Conservation (phyloP, 2,329 filamentous ascomycete genomes). For the Tricladium varicosporioides region DNA sequence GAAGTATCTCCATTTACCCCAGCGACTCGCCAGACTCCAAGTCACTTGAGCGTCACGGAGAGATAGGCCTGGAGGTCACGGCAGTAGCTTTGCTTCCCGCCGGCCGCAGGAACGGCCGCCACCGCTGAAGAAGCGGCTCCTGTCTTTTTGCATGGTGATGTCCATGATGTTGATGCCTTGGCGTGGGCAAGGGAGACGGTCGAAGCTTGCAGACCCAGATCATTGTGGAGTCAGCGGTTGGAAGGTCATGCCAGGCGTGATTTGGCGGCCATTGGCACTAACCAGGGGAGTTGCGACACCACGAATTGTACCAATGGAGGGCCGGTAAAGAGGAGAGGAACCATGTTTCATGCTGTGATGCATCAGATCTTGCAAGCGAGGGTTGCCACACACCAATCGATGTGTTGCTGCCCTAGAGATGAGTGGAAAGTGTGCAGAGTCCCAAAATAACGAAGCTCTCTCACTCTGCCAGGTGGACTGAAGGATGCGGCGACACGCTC, state of each 20-base stretch:
- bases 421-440: not conserved
- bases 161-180: not conserved
- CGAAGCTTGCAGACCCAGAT: not conserved
- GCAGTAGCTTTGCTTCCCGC: constrained; percentile 6
- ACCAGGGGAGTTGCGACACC: not conserved
- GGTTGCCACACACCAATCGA: not conserved
- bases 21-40: constrained; percentile 6
- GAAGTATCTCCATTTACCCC: constrained; percentile 5
- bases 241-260: not conserved
- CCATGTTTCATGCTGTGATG: not conserved
- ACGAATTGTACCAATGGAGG: not conserved
- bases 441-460: constrained; percentile 4
- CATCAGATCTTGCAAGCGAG: not conserved
- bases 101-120: constrained; percentile 2
- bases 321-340: not conserved
- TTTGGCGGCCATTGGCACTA: not conserved
- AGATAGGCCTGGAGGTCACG: constrained; percentile 5
- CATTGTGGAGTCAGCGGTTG: not conserved
- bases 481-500: constrained; percentile 13
- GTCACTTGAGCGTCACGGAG: constrained; percentile 2
- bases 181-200: not conserved
- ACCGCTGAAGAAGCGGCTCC: not conserved
- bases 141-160: not conserved
- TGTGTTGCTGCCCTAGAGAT: not conserved
- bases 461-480: not conserved